Evolutionary conservation across 768 basidiomycete species (phyloP).

Genomic region (Stropharia rugosoannulata): DNA sequence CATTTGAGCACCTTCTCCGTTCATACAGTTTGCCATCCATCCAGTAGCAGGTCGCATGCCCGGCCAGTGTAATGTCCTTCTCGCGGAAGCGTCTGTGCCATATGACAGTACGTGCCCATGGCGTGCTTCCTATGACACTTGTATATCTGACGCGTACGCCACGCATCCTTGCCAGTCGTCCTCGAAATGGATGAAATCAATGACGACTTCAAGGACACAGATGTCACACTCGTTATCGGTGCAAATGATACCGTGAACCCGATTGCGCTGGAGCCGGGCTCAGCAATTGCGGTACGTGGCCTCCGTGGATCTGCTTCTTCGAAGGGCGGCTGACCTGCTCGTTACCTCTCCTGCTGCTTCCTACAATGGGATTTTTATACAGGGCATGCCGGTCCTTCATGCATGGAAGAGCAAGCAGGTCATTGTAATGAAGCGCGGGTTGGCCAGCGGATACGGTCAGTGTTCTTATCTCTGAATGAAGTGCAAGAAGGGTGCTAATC

Average conservation of each 20-base stretch:
- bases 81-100: conserved; percentile 88
- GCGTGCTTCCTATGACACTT: not conserved
- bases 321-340: not conserved
- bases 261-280: conserved; percentile 83
- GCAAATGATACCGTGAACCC: conserved; percentile 94
- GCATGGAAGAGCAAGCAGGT: conserved; percentile 95
- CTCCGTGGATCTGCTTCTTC: not conserved
- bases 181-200: conserved; percentile 96
- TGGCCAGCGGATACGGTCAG: conserved; percentile 85
- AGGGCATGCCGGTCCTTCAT: conserved; percentile 90
- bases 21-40: conserved; percentile 72
- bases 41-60: conserved; percentile 94
- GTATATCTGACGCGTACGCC: conserved; percentile 30
- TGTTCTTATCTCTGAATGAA: not conserved
- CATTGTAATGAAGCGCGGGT: conserved; percentile 89
- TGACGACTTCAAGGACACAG: conserved; percentile 86
- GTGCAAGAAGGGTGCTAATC: conserved; percentile 3
- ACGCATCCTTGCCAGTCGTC: conserved; percentile 56
- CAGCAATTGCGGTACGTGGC: conserved; percentile 65
- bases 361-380: not conserved
- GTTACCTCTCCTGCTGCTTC: not conserved
- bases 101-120: conserved; percentile 66
- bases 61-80: conserved; percentile 88
- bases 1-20: not conserved
- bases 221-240: conserved; percentile 88